These are phyloP conservation scores for Nymphaea colorata DNA, from an alignment of 164 flowering plant species.

Conservation along the genomic window DNA sequence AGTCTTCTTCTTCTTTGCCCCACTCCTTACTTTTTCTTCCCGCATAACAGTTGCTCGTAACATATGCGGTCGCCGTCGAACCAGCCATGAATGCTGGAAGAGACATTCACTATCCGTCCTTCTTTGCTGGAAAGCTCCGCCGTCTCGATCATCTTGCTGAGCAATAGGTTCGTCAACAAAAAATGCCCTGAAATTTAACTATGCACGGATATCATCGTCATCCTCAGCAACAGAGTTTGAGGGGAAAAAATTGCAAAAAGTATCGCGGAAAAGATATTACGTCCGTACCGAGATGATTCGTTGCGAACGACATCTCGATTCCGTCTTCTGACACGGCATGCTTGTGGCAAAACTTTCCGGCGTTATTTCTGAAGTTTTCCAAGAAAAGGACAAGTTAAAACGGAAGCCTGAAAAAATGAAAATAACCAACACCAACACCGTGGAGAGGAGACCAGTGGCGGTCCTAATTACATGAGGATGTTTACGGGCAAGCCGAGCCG, in stretches of 20 bases:
- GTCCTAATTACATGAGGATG: constrained; percentile 18
- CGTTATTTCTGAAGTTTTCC: constrained; percentile 56
- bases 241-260: not conserved
- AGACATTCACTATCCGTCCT: constrained; percentile 91
- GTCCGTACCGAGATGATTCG: constrained; percentile 63
- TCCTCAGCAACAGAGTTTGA: too few species aligned
- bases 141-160: constrained; percentile 69
- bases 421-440: constrained; percentile 48
- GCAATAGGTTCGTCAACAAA: constrained; percentile 61
- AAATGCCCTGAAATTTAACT: constrained; percentile 56
- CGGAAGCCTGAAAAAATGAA: constrained; percentile 41
- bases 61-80: constrained; percentile 63
- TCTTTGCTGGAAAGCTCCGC: constrained; percentile 50
- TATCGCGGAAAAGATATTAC: not conserved
- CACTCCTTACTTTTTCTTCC: constrained; percentile 11
- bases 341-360: constrained; percentile 71
- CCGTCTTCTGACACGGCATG: constrained; percentile 81
- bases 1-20: too few species aligned
- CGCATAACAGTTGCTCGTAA: constrained; percentile 44
- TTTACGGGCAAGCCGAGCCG: constrained; percentile 11
- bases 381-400: not conserved
- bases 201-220: not conserved
- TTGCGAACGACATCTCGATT: constrained; percentile 92
- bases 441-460: not conserved
- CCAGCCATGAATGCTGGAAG: constrained; percentile 79